phyloP scores from a whole-genome alignment of 306 rosid genomes.

The Trichosanthes truncata region DNA sequence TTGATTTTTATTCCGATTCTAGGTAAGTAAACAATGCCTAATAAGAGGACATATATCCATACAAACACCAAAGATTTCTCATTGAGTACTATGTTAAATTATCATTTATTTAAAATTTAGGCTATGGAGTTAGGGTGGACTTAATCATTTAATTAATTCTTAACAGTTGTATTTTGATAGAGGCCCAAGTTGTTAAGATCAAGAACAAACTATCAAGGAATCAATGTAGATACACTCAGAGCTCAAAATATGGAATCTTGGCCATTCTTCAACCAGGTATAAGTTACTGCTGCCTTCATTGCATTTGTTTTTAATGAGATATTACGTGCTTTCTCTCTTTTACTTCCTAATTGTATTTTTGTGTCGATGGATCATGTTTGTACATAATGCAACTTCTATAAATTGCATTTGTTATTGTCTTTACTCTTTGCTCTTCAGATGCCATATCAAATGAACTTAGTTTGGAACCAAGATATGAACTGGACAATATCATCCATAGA shows the following conservation, averaged over 20 bases:
- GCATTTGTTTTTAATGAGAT: neutral
- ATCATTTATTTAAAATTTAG: neutral
- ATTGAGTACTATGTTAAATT: neutral
- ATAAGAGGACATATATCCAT: neutral
- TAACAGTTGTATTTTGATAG: conserved; percentile 21
- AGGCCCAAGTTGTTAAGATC: conserved; percentile 83
- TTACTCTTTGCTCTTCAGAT: neutral
- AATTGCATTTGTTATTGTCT: neutral
- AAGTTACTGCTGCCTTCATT: neutral
- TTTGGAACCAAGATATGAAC: neutral
- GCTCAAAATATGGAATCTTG: conserved; percentile 92
- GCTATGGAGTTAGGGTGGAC: neutral
- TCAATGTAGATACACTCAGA: conserved; percentile 69
- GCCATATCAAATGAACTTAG: neutral
- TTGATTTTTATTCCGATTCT: neutral
- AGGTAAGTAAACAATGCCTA: neutral
- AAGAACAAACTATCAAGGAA: conserved; percentile 63
- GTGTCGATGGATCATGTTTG: neutral
- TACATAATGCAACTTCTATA: neutral
- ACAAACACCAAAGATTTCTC: neutral
- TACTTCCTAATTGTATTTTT: neutral
- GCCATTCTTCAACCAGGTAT: conserved; percentile 92
- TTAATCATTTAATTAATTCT: neutral
- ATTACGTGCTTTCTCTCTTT: neutral
- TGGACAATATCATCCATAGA: neutral